Evolutionary conservation across 1,139 yeast species (phyloP).

Genomic region (Zygosaccharomyces sapae): DNA sequence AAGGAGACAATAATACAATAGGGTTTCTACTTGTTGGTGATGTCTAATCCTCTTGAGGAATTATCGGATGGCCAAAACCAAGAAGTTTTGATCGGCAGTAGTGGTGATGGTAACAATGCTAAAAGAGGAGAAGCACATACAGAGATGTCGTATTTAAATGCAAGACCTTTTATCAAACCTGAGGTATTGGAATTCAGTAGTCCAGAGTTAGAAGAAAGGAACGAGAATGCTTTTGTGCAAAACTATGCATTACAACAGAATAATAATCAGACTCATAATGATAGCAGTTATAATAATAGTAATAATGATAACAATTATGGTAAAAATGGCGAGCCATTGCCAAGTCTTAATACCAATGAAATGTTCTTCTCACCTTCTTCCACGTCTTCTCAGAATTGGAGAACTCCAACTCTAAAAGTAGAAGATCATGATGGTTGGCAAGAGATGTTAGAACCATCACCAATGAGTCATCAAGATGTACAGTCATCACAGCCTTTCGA

Average conservation of each 20-base stretch:
- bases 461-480: slow-evolving; percentile 4
- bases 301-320: not conserved
- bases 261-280: not conserved
- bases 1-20: not conserved
- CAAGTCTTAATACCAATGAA: slow-evolving; percentile 6
- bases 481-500: not conserved
- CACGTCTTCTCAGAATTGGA: slow-evolving; percentile 14
- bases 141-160: not conserved
- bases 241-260: slow-evolving; percentile 2
- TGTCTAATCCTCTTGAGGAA: slow-evolving; percentile 12
- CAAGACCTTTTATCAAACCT: slow-evolving; percentile 1
- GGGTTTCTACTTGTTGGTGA: not conserved
- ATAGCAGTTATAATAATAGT: not conserved
- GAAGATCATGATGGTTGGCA: slow-evolving; percentile 15
- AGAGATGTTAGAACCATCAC: slow-evolving; percentile 9
- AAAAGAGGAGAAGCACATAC: not conserved
- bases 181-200: slow-evolving; percentile 5
- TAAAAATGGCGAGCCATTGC: slow-evolving; percentile 1
- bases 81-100: slow-evolving; percentile 3
- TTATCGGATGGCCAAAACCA: slow-evolving; percentile 8
- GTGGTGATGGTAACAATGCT: not conserved
- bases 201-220: slow-evolving; percentile 6
- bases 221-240: slow-evolving; percentile 6
- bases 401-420: slow-evolving; percentile 15
- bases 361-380: slow-evolving; percentile 15